Percentiles rank a stretch among this genome's conserved stretches.
Conservation (phyloP, 1,139 yeast genomes). For the Candida buenavistaensis region DNA sequence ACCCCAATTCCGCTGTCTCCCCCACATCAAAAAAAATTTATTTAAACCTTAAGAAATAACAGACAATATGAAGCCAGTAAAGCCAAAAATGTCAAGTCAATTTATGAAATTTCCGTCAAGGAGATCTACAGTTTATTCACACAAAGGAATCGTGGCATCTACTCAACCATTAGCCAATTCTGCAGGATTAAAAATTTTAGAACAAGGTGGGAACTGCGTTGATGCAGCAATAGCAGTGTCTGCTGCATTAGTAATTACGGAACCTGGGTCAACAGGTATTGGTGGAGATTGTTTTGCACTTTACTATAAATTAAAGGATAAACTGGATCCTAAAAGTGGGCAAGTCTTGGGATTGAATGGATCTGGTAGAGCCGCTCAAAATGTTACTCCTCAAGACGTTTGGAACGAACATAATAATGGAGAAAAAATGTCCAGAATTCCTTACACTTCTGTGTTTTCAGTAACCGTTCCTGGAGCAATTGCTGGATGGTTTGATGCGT, state of each 20-base stretch:
- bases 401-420: conserved; percentile 41
- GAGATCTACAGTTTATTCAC: conserved; percentile 75
- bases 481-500: conserved; percentile 75
- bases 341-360: conserved; percentile 72
- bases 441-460: conserved; percentile 52
- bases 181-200: conserved; percentile 67
- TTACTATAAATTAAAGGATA: conserved; percentile 51
- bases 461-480: conserved; percentile 78
- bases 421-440: conserved; percentile 42
- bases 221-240: conserved; percentile 81
- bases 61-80: too few species aligned
- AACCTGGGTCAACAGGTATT: conserved; percentile 77
- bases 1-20: too few species aligned
- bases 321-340: conserved; percentile 17
- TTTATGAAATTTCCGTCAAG: conserved; percentile 51
- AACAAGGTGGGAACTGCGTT: conserved; percentile 77
- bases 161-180: conserved; percentile 78
- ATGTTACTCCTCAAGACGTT: conserved; percentile 51
- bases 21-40: too few species aligned
- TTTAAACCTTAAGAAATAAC: too few species aligned
- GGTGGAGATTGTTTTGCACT: conserved; percentile 83
- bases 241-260: conserved; percentile 71
- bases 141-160: conserved; percentile 73
- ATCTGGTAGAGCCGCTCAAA: conserved; percentile 67
- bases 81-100: conserved; percentile 15